Evolutionary conservation across 1,139 yeast species (phyloP), one percentile per base, ranked within the genome.

Genomic region (Yamadazyma atmosphaerica): DNA sequence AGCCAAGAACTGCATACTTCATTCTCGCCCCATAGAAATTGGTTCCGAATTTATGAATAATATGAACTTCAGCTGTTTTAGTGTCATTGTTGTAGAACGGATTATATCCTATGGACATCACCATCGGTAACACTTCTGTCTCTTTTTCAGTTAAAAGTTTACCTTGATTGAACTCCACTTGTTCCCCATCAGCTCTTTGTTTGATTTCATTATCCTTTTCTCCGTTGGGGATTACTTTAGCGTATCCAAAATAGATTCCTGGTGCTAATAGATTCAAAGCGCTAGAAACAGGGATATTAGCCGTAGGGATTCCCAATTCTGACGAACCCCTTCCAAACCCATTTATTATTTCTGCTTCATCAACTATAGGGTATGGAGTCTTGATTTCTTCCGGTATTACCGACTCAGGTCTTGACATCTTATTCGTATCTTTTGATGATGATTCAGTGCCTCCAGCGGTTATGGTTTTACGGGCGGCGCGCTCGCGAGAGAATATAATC

Each of bases 251-350:
- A 61, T 92, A 94, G 11, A 94, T 92, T 2, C 99, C 99, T 0
- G 94, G 76, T 1, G 81, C 82, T 30, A 85, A 64, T 3, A 60
- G 44, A 26, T 72, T 63, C 34, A 76, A 47, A 17, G 75, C 60
- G 15, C 73, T 71, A 11, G 72, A 75, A 9, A 87, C 74, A 1
- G 90, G 88, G 17, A 90, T 78, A 55, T 92, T 92, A 13, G 98
- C 98, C 0, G 98, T 92, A 3, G 98, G 98, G 39, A 89, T 86
- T 0, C 98, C 98, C 34, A 94, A 71, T 52, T 89, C 96, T 0
- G 94, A 64, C 0, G 96, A 87, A 1, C 99, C 99, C 43, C 99
- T 75, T 4, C 98, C 99, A 62, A 87, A 92, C 0, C 99, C 98
- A 31, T 92, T 77, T 16, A 86, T 77, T 27, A 94, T 80, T 25